Conservation (phyloP, 352 stramenopile species). For the Phytopythium ostracodes region DNA sequence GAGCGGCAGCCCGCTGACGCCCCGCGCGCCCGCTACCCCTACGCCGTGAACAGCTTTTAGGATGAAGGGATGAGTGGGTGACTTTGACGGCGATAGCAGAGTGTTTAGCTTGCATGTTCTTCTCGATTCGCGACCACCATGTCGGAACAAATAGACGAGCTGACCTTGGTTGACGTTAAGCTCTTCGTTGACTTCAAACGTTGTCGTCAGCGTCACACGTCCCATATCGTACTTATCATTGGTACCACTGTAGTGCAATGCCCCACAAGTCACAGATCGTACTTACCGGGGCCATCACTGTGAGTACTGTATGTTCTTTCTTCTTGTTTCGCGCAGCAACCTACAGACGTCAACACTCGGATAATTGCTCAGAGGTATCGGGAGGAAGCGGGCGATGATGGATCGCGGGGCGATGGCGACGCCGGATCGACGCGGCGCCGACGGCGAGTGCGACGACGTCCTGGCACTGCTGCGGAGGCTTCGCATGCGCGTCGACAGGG, state of each 20-base stretch:
- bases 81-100: not conserved
- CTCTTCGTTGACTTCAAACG: no score
- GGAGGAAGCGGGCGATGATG: not conserved
- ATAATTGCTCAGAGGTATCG: not conserved
- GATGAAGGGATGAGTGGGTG: no score
- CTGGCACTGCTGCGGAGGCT: slow-evolving; percentile 40
- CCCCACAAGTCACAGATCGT: slow-evolving; percentile 2
- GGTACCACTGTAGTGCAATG: not conserved
- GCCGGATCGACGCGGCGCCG: not conserved
- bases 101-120: not conserved
- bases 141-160: not conserved
- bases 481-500: slow-evolving; percentile 18
- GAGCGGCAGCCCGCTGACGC: slow-evolving; percentile 28
- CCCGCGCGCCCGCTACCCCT: slow-evolving; percentile 3
- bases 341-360: not conserved
- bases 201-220: not conserved
- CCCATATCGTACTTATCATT: not conserved
- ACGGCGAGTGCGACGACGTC: slow-evolving; percentile 15
- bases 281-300: not conserved
- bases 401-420: not conserved
- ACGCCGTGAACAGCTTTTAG: not conserved
- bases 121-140: not conserved
- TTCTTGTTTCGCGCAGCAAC: not conserved
- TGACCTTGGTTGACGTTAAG: not conserved
- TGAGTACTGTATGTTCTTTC: slow-evolving; percentile 1